Conservation (phyloP, 257 asterid genomes). For the Salvia splendens region DNA sequence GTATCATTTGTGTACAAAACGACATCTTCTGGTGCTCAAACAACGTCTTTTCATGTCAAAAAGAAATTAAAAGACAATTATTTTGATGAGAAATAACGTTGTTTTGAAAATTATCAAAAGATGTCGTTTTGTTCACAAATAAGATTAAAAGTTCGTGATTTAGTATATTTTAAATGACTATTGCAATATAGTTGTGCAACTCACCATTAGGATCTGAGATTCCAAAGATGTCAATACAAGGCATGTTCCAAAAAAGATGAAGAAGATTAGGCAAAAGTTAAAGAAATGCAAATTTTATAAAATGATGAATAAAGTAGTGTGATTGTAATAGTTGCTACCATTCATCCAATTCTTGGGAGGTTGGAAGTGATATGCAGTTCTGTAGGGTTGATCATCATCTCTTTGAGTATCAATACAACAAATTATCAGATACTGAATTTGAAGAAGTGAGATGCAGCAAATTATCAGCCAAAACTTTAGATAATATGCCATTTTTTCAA, state of each 20-base stretch:
- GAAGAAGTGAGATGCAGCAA: conserved; percentile 20
- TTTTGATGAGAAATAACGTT: too few relatives aligned
- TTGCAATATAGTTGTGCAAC: conserved; percentile 8
- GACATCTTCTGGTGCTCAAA: too few relatives aligned
- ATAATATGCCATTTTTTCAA: conserved; percentile 22
- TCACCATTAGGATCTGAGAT: conserved; percentile 42
- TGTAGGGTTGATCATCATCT: conserved; percentile 34
- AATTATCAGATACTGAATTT: not conserved
- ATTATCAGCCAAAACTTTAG: conserved; percentile 17
- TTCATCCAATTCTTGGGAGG: conserved; percentile 63
- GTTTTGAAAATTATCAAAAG: too few relatives aligned
- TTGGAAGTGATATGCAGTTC: conserved; percentile 67
- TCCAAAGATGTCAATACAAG: conserved; percentile 17
- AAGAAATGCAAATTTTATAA: not conserved
- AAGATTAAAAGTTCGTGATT: too few relatives aligned
- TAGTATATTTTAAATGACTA: not conserved
- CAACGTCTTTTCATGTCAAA: too few relatives aligned
- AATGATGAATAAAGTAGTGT: not conserved
- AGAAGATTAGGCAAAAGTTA: not conserved
- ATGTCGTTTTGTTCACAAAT: too few relatives aligned
- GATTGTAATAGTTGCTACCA: conserved; percentile 25
- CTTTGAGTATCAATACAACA: not conserved
- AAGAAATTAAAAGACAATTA: too few relatives aligned
- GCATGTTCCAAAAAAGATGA: not conserved
- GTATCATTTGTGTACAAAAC: too few relatives aligned